A percentile compares a stretch with the other conserved stretches of the same genome.
Conservation (phyloP, 192 early-diverging fungal genomes). For the Cetraspora pellucida region DNA sequence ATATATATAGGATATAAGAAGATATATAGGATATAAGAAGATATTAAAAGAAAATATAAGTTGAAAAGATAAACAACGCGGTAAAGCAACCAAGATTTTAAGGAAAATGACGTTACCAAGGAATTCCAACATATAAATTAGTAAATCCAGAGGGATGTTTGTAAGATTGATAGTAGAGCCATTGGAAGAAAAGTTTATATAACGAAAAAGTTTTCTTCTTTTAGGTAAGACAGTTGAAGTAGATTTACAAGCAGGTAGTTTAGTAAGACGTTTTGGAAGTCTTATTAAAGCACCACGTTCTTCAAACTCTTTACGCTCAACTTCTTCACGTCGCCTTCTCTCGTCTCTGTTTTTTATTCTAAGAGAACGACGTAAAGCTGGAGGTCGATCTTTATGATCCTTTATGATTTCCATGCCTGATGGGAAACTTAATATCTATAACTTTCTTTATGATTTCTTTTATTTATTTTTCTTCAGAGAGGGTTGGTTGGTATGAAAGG, state of each 20-base stretch:
- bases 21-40: neutral
- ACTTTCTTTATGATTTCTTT: too few relatives aligned
- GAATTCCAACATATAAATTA: slow-evolving; percentile 31
- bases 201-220: slow-evolving; percentile 11
- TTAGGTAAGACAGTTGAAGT: neutral
- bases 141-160: slow-evolving; percentile 22
- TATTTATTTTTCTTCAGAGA: neutral
- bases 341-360: slow-evolving; percentile 19
- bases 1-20: neutral
- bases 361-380: neutral
- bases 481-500: too few relatives aligned
- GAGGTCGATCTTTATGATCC: neutral
- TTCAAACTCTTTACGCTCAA: slow-evolving; percentile 16
- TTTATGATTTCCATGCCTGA: neutral
- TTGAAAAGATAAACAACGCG: neutral
- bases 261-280: slow-evolving; percentile 21
- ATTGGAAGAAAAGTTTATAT: neutral
- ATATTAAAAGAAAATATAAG: neutral
- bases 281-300: neutral
- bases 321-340: slow-evolving; percentile 14
- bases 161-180: neutral
- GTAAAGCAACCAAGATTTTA: neutral
- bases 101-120: slow-evolving; percentile 6
- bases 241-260: neutral
- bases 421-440: neutral